Conservation (phyloP, 768 basidiomycete species). For the Vishniacozyma victoriae region DNA sequence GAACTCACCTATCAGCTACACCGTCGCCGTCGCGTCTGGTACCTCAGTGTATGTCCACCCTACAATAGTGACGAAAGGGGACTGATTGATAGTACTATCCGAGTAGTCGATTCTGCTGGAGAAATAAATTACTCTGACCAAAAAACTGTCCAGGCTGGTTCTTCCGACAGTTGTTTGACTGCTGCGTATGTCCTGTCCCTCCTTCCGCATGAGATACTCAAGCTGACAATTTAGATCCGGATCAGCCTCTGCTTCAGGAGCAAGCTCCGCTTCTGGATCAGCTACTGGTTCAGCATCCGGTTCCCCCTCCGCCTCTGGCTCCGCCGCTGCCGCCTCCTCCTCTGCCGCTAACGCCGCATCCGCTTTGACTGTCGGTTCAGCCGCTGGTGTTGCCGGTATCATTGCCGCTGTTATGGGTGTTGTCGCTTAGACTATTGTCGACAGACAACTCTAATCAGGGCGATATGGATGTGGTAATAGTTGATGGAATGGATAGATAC, state of each 20-base stretch:
- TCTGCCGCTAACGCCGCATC: slow-evolving; percentile 4
- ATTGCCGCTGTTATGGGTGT: slow-evolving; percentile 6
- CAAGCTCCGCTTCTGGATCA: slow-evolving; percentile 1
- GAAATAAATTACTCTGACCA: slow-evolving; percentile 25
- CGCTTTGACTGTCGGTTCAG: background rate
- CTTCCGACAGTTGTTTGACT: slow-evolving; percentile 28
- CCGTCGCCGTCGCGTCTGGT: slow-evolving; percentile 21
- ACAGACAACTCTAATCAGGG: too few species aligned
- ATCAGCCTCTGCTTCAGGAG: slow-evolving; percentile 10
- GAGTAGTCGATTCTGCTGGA: slow-evolving; percentile 35
- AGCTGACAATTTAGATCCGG: slow-evolving; percentile 13
- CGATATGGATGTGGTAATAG: too few species aligned
- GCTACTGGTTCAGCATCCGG: background rate
- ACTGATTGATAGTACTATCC: slow-evolving; percentile 19
- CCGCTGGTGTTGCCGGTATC: slow-evolving; percentile 6
- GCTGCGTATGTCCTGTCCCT: background rate
- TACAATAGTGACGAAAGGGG: background rate
- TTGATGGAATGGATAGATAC: too few species aligned
- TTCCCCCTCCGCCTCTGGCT: background rate
- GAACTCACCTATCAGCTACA: slow-evolving; percentile 20
- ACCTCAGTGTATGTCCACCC: slow-evolving; percentile 24
- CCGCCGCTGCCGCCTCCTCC: too few species aligned
- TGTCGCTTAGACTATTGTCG: too few species aligned
- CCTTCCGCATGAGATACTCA: slow-evolving; percentile 10
- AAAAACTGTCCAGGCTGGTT: slow-evolving; percentile 36